phyloP scores from a whole-genome alignment of 2,329 filamentous ascomycete species.

The Stemphylium beticola region DNA sequence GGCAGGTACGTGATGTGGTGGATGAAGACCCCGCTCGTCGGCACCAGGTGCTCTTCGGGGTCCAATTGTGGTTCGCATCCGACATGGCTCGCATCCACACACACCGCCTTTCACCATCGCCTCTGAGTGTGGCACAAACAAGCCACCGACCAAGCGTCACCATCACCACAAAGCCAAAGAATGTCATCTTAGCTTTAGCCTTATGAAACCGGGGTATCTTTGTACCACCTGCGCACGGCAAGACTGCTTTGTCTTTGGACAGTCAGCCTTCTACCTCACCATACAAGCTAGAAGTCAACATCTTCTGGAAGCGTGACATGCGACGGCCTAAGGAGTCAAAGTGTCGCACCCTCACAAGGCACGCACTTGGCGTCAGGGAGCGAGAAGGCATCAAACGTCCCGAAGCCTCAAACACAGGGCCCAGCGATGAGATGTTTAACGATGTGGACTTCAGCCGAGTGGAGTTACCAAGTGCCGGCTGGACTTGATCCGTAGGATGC shows the following conservation, averaged over 20 bases:
- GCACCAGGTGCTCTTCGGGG: slow-evolving; percentile 3
- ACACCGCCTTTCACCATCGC: slow-evolving; percentile 28
- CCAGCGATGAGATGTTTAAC: slow-evolving; percentile 29
- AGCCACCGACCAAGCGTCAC: slow-evolving; percentile 11
- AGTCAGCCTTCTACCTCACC: background rate
- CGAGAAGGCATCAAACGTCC: slow-evolving; percentile 31
- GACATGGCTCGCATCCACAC: slow-evolving; percentile 15
- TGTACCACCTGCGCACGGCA: too few species aligned
- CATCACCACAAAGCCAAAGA: slow-evolving; percentile 4
- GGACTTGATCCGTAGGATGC: slow-evolving; percentile 12
- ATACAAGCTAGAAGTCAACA: background rate
- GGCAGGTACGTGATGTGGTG: background rate
- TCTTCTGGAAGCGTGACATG: slow-evolving; percentile 15
- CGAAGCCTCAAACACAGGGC: slow-evolving; percentile 28
- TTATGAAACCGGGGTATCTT: too few species aligned
- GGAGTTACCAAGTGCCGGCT: slow-evolving; percentile 17
- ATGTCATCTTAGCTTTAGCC: slow-evolving; percentile 2
- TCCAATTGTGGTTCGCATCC: slow-evolving; percentile 2
- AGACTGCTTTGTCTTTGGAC: too few species aligned
- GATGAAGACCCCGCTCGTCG: background rate
- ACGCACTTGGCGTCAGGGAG: slow-evolving; percentile 35
- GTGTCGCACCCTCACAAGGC: slow-evolving; percentile 27
- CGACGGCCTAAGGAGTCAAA: slow-evolving; percentile 25
- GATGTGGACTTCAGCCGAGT: slow-evolving; percentile 14
- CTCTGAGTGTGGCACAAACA: slow-evolving; percentile 22